Evolutionary conservation across 2,329 filamentous ascomycete genomes (phyloP).

Genomic region (Karstenula rhodostoma): DNA sequence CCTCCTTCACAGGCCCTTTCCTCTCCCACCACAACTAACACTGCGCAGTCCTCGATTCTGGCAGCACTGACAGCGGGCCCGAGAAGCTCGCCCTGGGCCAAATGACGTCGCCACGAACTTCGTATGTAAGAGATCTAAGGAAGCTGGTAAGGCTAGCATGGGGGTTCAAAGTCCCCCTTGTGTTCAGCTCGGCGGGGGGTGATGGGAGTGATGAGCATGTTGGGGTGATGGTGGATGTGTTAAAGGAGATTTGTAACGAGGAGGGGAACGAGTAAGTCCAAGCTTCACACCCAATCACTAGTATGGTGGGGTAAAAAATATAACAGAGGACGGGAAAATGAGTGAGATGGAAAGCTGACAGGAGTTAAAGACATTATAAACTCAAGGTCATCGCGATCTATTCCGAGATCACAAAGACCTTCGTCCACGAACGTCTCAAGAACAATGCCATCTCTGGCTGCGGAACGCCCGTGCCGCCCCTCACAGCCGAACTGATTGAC

Average conservation of each 20-base stretch:
- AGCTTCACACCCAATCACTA: background rate
- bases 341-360: conserved; percentile 7
- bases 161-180: conserved; percentile 25
- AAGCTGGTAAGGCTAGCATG: conserved; percentile 25
- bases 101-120: conserved; percentile 25
- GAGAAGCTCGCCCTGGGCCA: conserved; percentile 32
- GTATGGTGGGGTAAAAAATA: background rate
- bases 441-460: conserved; percentile 45
- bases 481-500: conserved; percentile 52
- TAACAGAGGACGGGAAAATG: background rate
- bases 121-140: conserved; percentile 30
- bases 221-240: conserved; percentile 23
- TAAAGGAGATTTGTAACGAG: conserved; percentile 24
- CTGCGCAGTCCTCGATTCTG: conserved; percentile 29
- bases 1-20: background rate
- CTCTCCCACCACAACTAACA: background rate
- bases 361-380: conserved; percentile 19
- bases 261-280: conserved; percentile 24
- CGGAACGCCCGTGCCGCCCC: conserved; percentile 47
- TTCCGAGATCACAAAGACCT: conserved; percentile 38
- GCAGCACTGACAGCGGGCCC: conserved; percentile 35
- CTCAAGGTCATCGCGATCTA: conserved; percentile 28
- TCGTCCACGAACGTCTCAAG: conserved; percentile 19
- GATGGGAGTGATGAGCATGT: conserved; percentile 37
- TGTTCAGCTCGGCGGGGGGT: conserved; percentile 33